Percentiles rank a stretch among this genome's conserved stretches.
These are phyloP conservation scores for Colletotrichum sp. DNA, from an alignment of 2,329 filamentous ascomycete genomes.

Conservation along the genomic window DNA sequence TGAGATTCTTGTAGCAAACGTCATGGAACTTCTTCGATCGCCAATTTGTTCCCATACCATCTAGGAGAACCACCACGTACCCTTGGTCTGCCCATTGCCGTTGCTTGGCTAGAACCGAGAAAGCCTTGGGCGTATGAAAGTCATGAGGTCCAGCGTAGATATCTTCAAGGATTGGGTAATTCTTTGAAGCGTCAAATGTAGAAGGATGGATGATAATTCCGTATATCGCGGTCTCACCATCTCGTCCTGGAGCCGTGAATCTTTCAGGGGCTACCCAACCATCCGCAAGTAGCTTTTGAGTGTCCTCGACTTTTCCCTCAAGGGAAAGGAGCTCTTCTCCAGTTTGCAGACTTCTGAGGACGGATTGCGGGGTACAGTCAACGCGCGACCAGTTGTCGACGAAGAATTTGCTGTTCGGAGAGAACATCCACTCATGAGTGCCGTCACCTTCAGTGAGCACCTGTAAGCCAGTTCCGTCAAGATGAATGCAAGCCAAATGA, in stretches of 20 bases:
- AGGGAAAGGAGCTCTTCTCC: neutral
- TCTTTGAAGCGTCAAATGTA: constrained; percentile 27
- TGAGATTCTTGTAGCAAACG: constrained; percentile 32
- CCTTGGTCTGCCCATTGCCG: constrained; percentile 31
- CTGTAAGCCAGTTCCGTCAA: constrained; percentile 30
- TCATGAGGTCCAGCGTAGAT: constrained; percentile 31
- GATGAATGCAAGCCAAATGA: constrained; percentile 27
- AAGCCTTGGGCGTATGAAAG: constrained; percentile 29
- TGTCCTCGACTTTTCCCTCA: neutral
- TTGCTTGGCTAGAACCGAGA: constrained; percentile 20
- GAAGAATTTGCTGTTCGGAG: constrained; percentile 10
- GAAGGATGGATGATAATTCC: constrained; percentile 10
- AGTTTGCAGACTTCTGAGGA: neutral
- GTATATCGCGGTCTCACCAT: neutral
- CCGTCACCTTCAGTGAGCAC: constrained; percentile 30
- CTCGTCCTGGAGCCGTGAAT: neutral
- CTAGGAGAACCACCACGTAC: constrained; percentile 32
- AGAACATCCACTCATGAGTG: constrained; percentile 28
- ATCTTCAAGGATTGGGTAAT: constrained; percentile 32
- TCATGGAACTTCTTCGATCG: constrained; percentile 34
- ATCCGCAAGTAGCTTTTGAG: neutral
- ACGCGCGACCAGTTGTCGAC: neutral
- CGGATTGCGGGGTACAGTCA: neutral
- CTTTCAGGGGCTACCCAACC: neutral
- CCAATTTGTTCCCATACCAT: constrained; percentile 37